Evolutionary conservation across 2,329 filamentous ascomycete genomes (phyloP).

Genomic region (Cephalotrichum gorgonifer): DNA sequence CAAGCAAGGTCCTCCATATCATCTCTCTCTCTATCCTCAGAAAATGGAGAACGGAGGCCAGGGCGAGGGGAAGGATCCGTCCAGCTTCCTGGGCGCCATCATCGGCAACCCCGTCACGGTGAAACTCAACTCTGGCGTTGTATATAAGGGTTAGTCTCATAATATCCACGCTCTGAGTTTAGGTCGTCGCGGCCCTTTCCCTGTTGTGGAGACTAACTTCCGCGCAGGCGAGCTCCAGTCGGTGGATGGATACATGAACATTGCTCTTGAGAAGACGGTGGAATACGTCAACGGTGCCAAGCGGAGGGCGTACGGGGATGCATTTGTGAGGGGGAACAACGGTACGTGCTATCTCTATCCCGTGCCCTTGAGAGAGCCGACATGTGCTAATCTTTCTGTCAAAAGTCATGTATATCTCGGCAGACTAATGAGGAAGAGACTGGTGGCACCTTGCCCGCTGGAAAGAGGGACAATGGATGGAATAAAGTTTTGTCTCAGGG

Average conservation of each 20-base stretch:
- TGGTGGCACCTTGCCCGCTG: too few species aligned
- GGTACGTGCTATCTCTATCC: slow-evolving; percentile 40
- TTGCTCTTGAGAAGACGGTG: slow-evolving; percentile 89
- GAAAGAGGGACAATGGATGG: neutral
- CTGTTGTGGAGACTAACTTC: neutral
- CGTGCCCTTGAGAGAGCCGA: neutral
- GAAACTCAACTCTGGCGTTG: slow-evolving; percentile 95
- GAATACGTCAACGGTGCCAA: slow-evolving; percentile 83
- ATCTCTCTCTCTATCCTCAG: too few species aligned
- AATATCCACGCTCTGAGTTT: slow-evolving; percentile 3
- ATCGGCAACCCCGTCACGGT: slow-evolving; percentile 91
- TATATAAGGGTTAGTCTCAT: slow-evolving; percentile 71
- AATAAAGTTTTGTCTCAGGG: neutral
- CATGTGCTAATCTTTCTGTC: neutral
- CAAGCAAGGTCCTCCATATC: too few species aligned
- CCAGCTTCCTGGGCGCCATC: slow-evolving; percentile 86
- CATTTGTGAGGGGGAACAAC: slow-evolving; percentile 93
- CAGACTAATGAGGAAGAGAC: slow-evolving; percentile 27
- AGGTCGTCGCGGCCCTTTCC: neutral
- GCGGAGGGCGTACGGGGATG: slow-evolving; percentile 79
- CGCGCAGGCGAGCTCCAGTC: slow-evolving; percentile 79
- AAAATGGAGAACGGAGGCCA: slow-evolving; percentile 68
- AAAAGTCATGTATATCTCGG: slow-evolving; percentile 61
- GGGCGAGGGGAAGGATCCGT: slow-evolving; percentile 79
- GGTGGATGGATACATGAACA: slow-evolving; percentile 99